Evolutionary conservation across 495 filamentous ascomycete genomes (phyloP).

Genomic region (Apiosordaria backusii): DNA sequence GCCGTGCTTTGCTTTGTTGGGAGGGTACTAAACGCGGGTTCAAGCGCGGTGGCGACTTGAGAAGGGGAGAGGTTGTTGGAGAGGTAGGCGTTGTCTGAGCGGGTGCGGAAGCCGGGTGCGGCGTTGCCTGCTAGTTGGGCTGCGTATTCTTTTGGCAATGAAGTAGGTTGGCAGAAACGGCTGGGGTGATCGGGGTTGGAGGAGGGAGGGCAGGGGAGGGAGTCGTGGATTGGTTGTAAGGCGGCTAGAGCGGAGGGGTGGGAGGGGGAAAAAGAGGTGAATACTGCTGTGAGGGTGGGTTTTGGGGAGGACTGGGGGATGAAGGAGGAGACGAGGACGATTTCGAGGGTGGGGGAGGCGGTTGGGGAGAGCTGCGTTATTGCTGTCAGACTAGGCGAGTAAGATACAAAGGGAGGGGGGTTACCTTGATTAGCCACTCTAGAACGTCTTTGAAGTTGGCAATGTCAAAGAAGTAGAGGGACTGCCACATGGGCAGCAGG

Average conservation of each 20-base stretch:
- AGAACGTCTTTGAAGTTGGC: constrained; percentile 41
- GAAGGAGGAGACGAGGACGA: constrained; percentile 38
- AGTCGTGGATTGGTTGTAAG: constrained; percentile 35
- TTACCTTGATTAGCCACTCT: constrained; percentile 40
- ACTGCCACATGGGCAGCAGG: constrained; percentile 37
- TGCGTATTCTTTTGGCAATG: constrained; percentile 40
- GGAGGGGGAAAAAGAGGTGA: constrained; percentile 41
- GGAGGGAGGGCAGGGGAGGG: constrained; percentile 37
- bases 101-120: constrained; percentile 44
- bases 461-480: constrained; percentile 44
- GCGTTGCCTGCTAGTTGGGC: constrained; percentile 43
- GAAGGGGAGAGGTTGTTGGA: constrained; percentile 35
- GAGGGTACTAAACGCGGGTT: constrained; percentile 44
- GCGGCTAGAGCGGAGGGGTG: constrained; percentile 32
- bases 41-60: constrained; percentile 37
- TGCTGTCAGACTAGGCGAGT: neutral
- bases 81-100: constrained; percentile 50
- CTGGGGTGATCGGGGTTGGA: constrained; percentile 31
- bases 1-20: constrained; percentile 40
- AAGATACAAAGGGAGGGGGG: neutral
- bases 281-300: constrained; percentile 36
- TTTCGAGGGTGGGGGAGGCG: constrained; percentile 38
- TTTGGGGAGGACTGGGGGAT: constrained; percentile 18
- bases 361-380: constrained; percentile 30
- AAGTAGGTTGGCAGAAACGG: constrained; percentile 36